Conservation (phyloP, 306 rosid genomes). For the Rosa rugosa region DNA sequence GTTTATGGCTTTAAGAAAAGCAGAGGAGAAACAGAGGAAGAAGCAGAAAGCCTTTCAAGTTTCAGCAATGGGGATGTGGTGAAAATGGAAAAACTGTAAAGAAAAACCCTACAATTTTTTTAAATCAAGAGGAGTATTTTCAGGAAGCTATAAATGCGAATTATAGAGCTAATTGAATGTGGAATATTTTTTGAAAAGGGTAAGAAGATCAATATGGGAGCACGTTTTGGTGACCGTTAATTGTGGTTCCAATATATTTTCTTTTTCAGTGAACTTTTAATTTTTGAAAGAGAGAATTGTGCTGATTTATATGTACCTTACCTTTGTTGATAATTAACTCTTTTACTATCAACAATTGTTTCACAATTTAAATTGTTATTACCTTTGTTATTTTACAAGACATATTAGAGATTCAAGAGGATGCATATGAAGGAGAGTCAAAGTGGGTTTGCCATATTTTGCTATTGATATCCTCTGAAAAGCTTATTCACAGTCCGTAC, state of each 20-base stretch:
- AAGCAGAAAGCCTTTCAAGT: neutral
- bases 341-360: neutral
- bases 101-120: neutral
- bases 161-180: neutral
- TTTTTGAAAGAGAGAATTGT: neutral
- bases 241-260: neutral
- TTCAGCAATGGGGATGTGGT: neutral
- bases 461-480: neutral
- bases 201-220: neutral
- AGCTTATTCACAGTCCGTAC: neutral
- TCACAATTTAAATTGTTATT: neutral
- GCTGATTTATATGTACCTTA: neutral
- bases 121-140: neutral
- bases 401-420: neutral
- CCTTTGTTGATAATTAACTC: too few species aligned
- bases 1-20: neutral
- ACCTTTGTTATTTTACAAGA: too few species aligned
- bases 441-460: neutral
- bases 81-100: neutral
- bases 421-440: neutral
- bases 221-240: constrained; percentile 8
- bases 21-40: constrained; percentile 13
- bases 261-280: neutral
- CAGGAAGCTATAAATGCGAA: constrained; percentile 3
- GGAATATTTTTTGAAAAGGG: constrained; percentile 5